Evolutionary conservation across 2,329 filamentous ascomycete genomes (phyloP), one percentile per base, ranked within the genome.

Genomic region (Lachnum nothofagi): DNA sequence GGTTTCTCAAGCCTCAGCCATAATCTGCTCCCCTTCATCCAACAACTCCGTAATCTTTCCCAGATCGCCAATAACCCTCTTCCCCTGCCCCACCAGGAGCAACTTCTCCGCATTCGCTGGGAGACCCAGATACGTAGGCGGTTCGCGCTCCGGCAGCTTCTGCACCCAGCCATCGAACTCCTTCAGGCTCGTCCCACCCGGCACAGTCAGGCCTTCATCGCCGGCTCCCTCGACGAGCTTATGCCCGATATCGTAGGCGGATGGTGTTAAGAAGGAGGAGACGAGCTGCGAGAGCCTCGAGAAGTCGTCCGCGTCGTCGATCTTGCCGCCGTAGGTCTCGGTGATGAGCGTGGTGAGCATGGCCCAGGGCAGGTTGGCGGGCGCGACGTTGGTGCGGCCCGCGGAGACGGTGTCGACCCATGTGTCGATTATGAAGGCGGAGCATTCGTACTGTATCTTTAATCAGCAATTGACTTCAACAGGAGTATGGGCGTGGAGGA

Each of bases 241-340:
- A 74, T 96, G 90, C 49, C 91, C 88, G 41, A 91, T 85, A 50
- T 98, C 93, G 64, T 94, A 98, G 2, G 93, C 93, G 1, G 85
- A 80, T 0, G 91, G 87, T 0, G 89, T 95, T 56, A 98, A 76
- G 67, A 94, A 83, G 25, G 77, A 78, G 37, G 81, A 70, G 42
- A 98, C 91, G 2, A 98, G 79, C 49, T 79, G 71, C 39, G 77
- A 75, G 14, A 98, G 80, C 38, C 83, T 77, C 44, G 73, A 72
- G 68, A 93, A 95, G 70, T 98, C 93, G 35, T 73, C 83, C 56
- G 90, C 86, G 64, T 96, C 82, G 65, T 98, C 93, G 60, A 98
- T 91, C 74, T 98, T 98, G 68, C 93, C 93, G 56, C 93, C 93
- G 65, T 98, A 98, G 55, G 91, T 97, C 70, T 97, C 91, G 1